Percentiles rank a stretch among this genome's conserved stretches.
These are phyloP conservation scores for Perkinsela sp. DNA, from an alignment of 208 protist species.

Conservation along the genomic window DNA sequence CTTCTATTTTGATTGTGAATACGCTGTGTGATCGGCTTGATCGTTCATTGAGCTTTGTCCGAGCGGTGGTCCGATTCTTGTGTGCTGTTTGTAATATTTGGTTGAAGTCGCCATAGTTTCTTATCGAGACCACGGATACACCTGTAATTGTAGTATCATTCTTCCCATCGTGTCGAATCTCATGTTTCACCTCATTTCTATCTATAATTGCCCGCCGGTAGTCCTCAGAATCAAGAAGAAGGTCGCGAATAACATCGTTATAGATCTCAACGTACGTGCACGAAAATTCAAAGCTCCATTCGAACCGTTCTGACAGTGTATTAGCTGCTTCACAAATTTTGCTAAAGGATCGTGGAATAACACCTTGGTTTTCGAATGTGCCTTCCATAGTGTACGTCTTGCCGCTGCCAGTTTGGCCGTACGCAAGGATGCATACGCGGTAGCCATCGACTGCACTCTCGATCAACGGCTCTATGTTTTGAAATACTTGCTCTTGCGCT, in stretches of 20 bases:
- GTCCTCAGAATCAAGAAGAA: slow-evolving; percentile 25
- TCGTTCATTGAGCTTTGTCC: slow-evolving; percentile 49
- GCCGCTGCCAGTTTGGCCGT: slow-evolving; percentile 63
- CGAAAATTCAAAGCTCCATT: slow-evolving; percentile 32
- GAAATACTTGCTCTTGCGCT: slow-evolving; percentile 13
- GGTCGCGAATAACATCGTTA: slow-evolving; percentile 55
- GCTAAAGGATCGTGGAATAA: slow-evolving; percentile 42
- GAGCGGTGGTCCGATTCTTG: slow-evolving; percentile 27
- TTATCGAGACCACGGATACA: slow-evolving; percentile 15
- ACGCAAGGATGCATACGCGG: slow-evolving; percentile 60
- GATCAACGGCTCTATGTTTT: slow-evolving; percentile 41
- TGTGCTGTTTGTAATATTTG: slow-evolving; percentile 21
- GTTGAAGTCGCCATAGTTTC: slow-evolving; percentile 21
- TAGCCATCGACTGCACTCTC: slow-evolving; percentile 64
- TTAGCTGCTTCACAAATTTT: slow-evolving; percentile 29
- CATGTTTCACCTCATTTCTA: slow-evolving; percentile 13
- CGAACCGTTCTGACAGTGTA: slow-evolving; percentile 17
- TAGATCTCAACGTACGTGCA: slow-evolving; percentile 66
- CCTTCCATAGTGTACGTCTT: slow-evolving; percentile 73
- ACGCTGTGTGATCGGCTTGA: slow-evolving; percentile 69
- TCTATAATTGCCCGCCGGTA: slow-evolving; percentile 18
- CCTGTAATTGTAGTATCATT: slow-evolving; percentile 22
- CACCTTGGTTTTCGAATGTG: slow-evolving; percentile 16
- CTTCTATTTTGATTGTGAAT: slow-evolving; percentile 35
- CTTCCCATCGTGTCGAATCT: slow-evolving; percentile 6